Base-by-base conservation (phyloP, 2,329 filamentous ascomycete species). In the Didymella keratinophila region DNA sequence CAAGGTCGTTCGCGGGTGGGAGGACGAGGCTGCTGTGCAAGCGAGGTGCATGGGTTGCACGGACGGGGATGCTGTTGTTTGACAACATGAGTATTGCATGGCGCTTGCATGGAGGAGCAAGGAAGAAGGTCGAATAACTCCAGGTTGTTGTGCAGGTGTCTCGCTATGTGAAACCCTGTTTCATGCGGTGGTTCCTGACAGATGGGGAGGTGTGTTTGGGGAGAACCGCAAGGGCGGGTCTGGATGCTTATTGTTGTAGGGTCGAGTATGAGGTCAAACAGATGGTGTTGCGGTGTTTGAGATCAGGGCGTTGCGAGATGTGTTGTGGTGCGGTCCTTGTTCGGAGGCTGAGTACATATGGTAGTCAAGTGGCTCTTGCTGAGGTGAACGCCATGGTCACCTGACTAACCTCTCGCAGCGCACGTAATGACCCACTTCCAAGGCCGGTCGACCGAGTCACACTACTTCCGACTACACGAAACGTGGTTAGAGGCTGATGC, bases 11-110 rank as follows among this genome's bases (percentile, higher is more conserved):
- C 6, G 18, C 16, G 50, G n/a, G n/a, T 53, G 51, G 23, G 12
- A 34, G 36, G 36, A 25, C 34, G 30, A 41, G 43, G 56, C 41
- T 53, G 47, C 32, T 43, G 52, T 56, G 58, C 11, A 58, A 58
- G 50, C 50, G 56, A 58, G 50, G 46, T 47, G 47, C 48, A 39
- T 41, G 30, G 9, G 56, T 60, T 52, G 28, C 52, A 60, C 57
- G n/a, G 20, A 20, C 41, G 16, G 46, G 56, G 51, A 50, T 54
- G 25, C 11, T 25, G 11, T 14, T 43, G 46, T 56, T 44, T 20
- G 12, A 56, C 28, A 2, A 23, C 50, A 21, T 27, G 36, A 1
- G 18, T 1, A 43, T 1, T 27, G 48, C 25, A 42, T 43, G 25
- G 36, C 5, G 6, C 18, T 21, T 36, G 32, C 11, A 12, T 21